These are phyloP conservation scores for Aureobasidium sp. DNA, from an alignment of 2,329 filamentous ascomycete species.

Conservation along the genomic window DNA sequence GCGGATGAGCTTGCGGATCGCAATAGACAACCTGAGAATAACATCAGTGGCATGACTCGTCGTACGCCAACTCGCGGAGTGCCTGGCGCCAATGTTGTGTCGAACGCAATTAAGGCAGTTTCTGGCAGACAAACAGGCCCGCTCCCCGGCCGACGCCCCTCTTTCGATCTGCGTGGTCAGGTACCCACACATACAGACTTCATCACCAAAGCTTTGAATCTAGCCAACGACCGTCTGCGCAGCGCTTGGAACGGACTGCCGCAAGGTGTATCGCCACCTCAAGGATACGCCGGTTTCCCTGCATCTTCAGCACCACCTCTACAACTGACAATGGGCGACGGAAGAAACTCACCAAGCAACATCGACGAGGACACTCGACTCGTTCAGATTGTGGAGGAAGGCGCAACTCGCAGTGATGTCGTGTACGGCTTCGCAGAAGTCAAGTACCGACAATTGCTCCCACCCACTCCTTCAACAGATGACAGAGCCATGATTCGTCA, in stretches of 20 bases:
- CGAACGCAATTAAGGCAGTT: conserved; percentile 67
- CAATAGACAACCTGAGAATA: conserved; percentile 23
- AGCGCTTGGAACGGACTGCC: conserved; percentile 56
- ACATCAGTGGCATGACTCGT: conserved; percentile 53
- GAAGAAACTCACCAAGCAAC: conserved; percentile 46
- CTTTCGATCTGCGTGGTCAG: conserved; percentile 68
- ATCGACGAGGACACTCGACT: conserved; percentile 73
- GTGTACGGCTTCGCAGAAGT: conserved; percentile 98
- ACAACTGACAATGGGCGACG: conserved; percentile 54
- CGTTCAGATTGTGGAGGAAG: conserved; percentile 79
- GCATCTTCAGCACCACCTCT: conserved; percentile 70
- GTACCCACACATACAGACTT: conserved; percentile 71
- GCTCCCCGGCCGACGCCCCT: conserved; percentile 63
- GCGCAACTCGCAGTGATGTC: conserved; percentile 86
- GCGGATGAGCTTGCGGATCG: conserved; percentile 77
- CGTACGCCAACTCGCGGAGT: conserved; percentile 70
- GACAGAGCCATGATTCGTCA: conserved; percentile 54
- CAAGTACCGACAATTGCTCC: conserved; percentile 95
- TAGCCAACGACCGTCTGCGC: conserved; percentile 65
- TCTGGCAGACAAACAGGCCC: conserved; percentile 55
- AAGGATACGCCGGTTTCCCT: conserved; percentile 73
- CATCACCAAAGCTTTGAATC: conserved; percentile 89
- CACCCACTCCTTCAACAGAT: conserved; percentile 69
- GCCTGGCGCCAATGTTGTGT: conserved; percentile 55
- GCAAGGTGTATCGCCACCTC: conserved; percentile 61